Evolutionary conservation across 441 rosid species (phyloP).

Genomic region (Gossypium aridum): DNA sequence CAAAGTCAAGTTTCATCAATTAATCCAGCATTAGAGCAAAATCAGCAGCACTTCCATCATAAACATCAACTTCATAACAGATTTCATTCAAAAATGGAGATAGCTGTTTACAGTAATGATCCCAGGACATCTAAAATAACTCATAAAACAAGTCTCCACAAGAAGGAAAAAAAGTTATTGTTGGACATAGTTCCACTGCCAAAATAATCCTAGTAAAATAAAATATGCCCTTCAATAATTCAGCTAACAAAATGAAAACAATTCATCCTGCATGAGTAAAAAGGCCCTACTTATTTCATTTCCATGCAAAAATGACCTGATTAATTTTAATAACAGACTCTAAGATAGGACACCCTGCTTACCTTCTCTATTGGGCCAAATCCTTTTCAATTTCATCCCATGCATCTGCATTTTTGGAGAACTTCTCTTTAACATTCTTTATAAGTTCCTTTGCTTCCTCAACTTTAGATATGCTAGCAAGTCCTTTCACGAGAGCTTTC

Average conservation of each 20-base stretch:
- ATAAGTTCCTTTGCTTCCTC: slow-evolving; percentile 57
- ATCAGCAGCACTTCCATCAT: background rate
- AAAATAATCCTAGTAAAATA: background rate
- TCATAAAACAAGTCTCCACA: background rate
- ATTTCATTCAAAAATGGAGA: background rate
- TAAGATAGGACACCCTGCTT: background rate
- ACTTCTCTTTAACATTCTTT: slow-evolving; percentile 44
- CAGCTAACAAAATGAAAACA: background rate
- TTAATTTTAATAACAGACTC: background rate
- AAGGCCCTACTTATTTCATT: background rate
- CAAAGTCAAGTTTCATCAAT: background rate
- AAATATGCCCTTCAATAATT: background rate
- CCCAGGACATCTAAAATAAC: background rate
- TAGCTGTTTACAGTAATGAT: background rate
- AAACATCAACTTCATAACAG: background rate
- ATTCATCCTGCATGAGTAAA: background rate
- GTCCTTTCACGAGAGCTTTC: slow-evolving; percentile 65
- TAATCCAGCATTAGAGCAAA: background rate
- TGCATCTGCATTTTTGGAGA: slow-evolving; percentile 33
- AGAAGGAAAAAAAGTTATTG: background rate
- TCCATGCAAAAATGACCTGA: slow-evolving; percentile 1
- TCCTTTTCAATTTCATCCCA: slow-evolving; percentile 80
- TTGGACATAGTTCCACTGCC: background rate
- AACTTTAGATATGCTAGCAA: slow-evolving; percentile 45
- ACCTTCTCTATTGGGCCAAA: slow-evolving; percentile 38